Conservation (phyloP, 805 yeast species). For the Hanseniaspora guilliermondii region DNA sequence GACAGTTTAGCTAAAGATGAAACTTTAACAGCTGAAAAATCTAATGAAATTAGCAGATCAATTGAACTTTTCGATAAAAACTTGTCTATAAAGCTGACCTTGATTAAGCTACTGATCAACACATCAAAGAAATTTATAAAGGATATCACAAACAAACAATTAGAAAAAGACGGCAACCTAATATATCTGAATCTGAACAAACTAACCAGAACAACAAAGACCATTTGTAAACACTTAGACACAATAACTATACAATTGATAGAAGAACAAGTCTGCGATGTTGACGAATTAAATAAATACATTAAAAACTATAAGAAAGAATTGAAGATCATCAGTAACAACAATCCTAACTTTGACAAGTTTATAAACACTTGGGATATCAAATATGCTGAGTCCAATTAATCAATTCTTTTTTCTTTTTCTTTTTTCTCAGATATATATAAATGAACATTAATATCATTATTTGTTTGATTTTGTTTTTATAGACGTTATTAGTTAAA, state of each 20-base stretch:
- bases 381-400: conserved; percentile 20
- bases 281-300: neutral
- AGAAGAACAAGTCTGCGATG: conserved; percentile 8
- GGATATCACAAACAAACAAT: neutral
- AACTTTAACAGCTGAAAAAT: conserved; percentile 25
- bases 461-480: no score
- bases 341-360: conserved; percentile 15
- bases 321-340: conserved; percentile 2
- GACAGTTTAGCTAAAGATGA: conserved; percentile 22
- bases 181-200: conserved; percentile 3
- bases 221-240: conserved; percentile 1
- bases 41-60: conserved; percentile 22
- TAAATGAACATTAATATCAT: neutral
- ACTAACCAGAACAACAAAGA: neutral
- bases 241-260: neutral
- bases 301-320: neutral
- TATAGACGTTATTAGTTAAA: no score
- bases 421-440: neutral
- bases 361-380: conserved; percentile 28
- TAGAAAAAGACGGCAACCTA: conserved; percentile 7
- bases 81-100: conserved; percentile 36
- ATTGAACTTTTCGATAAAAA: conserved; percentile 32
- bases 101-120: conserved; percentile 42
- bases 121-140: conserved; percentile 7
- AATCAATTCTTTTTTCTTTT: neutral